phyloP scores from a whole-genome alignment of 495 filamentous ascomycete species.

The Penicillium waksmanii region DNA sequence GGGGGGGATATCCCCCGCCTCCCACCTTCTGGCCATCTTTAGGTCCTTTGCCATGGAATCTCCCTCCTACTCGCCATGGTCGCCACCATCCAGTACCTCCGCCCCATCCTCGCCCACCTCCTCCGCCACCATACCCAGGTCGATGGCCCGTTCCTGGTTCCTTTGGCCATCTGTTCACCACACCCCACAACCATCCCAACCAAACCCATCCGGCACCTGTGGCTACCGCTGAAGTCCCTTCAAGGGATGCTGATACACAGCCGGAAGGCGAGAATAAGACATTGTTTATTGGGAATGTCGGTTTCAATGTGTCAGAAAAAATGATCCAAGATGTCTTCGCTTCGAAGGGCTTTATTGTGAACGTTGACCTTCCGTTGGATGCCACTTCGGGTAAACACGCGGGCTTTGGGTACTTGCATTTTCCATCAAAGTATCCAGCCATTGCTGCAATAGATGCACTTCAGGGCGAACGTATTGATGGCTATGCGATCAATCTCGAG shows the following conservation, averaged over 20 bases:
- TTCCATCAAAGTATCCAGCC: slow-evolving; percentile 75
- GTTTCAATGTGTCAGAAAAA: slow-evolving; percentile 78
- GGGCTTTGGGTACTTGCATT: slow-evolving; percentile 91
- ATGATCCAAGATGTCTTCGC: slow-evolving; percentile 75
- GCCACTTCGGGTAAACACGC: slow-evolving; percentile 77
- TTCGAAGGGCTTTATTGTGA: slow-evolving; percentile 68
- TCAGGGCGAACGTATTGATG: slow-evolving; percentile 76
- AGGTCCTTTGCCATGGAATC: neutral
- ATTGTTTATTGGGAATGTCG: slow-evolving; percentile 91
- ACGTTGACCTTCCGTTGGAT: slow-evolving; percentile 85
- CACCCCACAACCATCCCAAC: neutral
- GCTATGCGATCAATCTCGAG: slow-evolving; percentile 86
- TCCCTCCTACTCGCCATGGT: neutral
- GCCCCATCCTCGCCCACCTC: slow-evolving; percentile 18
- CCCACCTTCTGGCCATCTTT: neutral
- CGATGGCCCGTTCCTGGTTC: slow-evolving; percentile 3
- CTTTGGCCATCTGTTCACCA: neutral
- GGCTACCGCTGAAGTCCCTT: neutral
- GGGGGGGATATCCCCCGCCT: slow-evolving; percentile 2
- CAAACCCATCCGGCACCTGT: neutral
- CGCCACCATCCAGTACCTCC: slow-evolving; percentile 7
- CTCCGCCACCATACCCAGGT: slow-evolving; percentile 5
- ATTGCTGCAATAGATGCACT: slow-evolving; percentile 72
- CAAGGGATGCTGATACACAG: slow-evolving; percentile 1
- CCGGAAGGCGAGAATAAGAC: slow-evolving; percentile 61